These are phyloP conservation scores for Fusarium proliferatum DNA, from an alignment of 2,329 filamentous ascomycete genomes.

Conservation along the genomic window DNA sequence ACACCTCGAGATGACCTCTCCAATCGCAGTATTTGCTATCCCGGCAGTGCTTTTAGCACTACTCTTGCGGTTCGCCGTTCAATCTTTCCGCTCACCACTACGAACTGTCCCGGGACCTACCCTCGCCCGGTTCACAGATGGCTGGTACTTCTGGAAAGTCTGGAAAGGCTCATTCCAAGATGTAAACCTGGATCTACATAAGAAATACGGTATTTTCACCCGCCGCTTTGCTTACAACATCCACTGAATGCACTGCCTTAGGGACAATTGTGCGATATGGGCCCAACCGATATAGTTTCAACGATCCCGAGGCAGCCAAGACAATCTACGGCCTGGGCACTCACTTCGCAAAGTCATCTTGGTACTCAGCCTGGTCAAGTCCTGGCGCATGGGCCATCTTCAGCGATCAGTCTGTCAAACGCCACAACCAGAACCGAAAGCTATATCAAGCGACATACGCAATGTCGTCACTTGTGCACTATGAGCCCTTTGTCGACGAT, in stretches of 20 bases:
- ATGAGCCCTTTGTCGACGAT: slow-evolving; percentile 22
- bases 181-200: slow-evolving; percentile 4
- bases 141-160: slow-evolving; percentile 19
- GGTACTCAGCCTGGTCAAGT: slow-evolving; percentile 5
- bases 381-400: slow-evolving; percentile 13
- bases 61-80: neutral
- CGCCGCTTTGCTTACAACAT: accelerated
- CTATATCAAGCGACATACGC: slow-evolving; percentile 28
- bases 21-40: neutral
- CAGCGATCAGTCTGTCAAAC: slow-evolving; percentile 4
- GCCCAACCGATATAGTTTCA: slow-evolving; percentile 15
- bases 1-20: neutral
- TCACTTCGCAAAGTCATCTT: slow-evolving; percentile 28
- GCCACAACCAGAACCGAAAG: slow-evolving; percentile 8
- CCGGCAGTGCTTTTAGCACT: neutral
- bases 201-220: neutral
- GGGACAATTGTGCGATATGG: slow-evolving; percentile 9
- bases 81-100: neutral
- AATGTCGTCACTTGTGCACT: slow-evolving; percentile 27
- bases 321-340: slow-evolving; percentile 19
- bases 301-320: slow-evolving; percentile 16
- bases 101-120: neutral
- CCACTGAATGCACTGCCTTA: accelerated
- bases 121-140: neutral
- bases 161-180: slow-evolving; percentile 12